Evolutionary conservation across 257 asterid genomes (phyloP).

Genomic region (Solanum ossicruentum): DNA sequence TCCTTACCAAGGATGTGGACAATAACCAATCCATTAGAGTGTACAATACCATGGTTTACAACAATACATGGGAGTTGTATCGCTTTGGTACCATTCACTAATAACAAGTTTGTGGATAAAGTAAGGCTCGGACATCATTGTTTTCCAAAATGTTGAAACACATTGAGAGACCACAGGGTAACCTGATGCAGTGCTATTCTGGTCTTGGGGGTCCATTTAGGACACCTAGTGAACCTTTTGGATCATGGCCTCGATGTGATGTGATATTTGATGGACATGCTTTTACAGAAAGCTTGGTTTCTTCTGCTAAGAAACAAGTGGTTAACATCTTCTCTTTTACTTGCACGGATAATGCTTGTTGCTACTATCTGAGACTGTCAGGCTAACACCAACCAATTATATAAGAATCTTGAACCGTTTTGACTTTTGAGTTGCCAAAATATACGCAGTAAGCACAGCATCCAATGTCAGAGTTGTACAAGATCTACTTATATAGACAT

Average conservation of each 20-base stretch:
- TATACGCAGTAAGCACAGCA: not conserved
- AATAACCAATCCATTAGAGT: too few species aligned
- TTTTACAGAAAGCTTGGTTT: not conserved
- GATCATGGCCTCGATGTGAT: not conserved
- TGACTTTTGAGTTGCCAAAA: not conserved
- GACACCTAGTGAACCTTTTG: not conserved
- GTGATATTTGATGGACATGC: not conserved
- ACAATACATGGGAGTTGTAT: too few species aligned
- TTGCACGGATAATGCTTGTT: not conserved
- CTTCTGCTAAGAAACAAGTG: not conserved
- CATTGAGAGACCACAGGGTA: too few species aligned
- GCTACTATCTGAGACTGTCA: not conserved
- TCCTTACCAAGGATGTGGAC: too few species aligned
- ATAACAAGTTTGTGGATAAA: too few species aligned
- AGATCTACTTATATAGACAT: not conserved
- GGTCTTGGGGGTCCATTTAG: too few species aligned
- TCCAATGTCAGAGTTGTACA: not conserved
- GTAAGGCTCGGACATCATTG: too few species aligned
- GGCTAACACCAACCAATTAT: not conserved
- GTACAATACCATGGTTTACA: too few species aligned
- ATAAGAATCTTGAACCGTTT: not conserved
- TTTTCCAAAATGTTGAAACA: too few species aligned
- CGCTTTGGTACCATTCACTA: too few species aligned
- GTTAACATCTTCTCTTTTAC: too few species aligned
- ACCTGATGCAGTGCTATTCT: too few species aligned